Evolutionary conservation across 208 protist species (phyloP).

Genomic region (Acanthamoeba castellanii): DNA sequence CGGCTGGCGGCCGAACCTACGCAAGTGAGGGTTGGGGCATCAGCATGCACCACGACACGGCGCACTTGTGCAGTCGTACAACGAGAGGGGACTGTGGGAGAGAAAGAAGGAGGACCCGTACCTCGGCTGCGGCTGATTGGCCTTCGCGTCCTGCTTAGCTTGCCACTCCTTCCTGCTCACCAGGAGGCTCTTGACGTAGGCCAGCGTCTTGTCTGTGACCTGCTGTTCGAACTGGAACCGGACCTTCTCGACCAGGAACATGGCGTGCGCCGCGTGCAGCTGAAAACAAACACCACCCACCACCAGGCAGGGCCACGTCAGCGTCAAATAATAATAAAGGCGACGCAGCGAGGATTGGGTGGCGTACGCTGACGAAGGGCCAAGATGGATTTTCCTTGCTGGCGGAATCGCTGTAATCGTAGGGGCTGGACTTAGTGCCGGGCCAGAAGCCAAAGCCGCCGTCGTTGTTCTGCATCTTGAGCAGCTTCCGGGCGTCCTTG

Average conservation of each 20-base stretch:
- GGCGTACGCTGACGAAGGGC: slow-evolving; percentile 43
- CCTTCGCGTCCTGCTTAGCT: neutral
- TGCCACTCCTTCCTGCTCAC: neutral
- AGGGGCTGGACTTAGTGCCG: neutral
- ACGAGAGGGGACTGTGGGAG: neutral
- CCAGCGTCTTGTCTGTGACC: neutral
- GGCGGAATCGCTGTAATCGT: neutral
- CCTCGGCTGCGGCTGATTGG: neutral
- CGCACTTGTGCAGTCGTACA: neutral
- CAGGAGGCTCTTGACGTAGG: slow-evolving; percentile 14
- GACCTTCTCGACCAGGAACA: neutral
- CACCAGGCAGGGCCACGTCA: neutral
- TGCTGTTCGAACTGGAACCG: neutral
- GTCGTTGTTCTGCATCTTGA: slow-evolving; percentile 32
- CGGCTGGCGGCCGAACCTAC: neutral
- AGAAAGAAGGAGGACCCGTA: neutral
- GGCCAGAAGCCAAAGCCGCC: slow-evolving; percentile 65
- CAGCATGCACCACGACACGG: neutral
- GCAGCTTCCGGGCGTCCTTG: neutral
- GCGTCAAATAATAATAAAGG: neutral
- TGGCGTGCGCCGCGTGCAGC: slow-evolving; percentile 45
- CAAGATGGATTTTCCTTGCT: neutral
- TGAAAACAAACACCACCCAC: neutral
- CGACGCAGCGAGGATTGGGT: neutral
- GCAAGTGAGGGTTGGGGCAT: neutral